Conservation (phyloP, 1,139 yeast genomes). For the Geotrichum restrictum region DNA sequence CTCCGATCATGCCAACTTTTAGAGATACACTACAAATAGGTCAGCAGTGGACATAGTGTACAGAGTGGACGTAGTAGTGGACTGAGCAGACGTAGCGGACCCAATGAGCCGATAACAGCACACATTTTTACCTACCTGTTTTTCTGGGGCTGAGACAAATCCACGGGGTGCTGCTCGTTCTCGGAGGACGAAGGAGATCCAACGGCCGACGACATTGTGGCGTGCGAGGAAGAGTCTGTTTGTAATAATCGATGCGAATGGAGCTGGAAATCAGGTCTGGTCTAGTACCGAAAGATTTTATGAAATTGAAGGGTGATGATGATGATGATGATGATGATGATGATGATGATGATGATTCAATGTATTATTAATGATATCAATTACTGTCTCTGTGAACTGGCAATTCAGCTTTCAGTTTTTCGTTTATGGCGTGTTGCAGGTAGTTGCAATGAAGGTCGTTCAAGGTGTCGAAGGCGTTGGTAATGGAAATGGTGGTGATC, state of each 20-base stretch:
- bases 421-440: too few species aligned
- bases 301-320: background rate
- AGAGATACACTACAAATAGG: slow-evolving; percentile 55
- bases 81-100: too few species aligned
- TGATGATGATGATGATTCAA: slow-evolving; percentile 2
- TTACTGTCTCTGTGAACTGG: too few species aligned
- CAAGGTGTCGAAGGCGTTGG: too few species aligned
- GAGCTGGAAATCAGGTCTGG: background rate
- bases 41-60: background rate
- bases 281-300: too few species aligned
- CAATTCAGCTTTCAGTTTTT: too few species aligned
- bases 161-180: slow-evolving; percentile 23
- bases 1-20: slow-evolving; percentile 92
- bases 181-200: slow-evolving; percentile 17
- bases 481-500: background rate
- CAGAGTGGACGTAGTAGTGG: too few species aligned
- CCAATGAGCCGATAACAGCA: too few species aligned
- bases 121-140: slow-evolving; percentile 24
- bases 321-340: background rate
- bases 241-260: too few species aligned
- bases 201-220: background rate
- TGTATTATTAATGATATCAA: too few species aligned
- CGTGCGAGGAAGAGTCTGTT: too few species aligned
- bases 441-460: too few species aligned
- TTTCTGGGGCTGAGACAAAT: slow-evolving; percentile 20